Base-by-base conservation (phyloP, 1,139 yeast genomes). In the Debaryomycetaceae sp. region DNA sequence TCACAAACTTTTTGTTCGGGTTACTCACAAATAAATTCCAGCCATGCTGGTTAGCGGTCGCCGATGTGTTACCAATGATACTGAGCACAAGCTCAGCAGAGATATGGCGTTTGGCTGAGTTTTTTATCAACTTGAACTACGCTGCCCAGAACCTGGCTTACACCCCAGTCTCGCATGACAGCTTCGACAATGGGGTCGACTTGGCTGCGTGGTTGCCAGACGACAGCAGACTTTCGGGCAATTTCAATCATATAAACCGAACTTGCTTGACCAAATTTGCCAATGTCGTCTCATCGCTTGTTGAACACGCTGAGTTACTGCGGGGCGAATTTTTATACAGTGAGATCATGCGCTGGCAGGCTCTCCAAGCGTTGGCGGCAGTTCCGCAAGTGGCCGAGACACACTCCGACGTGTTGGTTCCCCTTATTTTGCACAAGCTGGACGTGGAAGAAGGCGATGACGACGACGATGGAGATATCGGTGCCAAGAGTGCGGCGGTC, bases 11-110 rank as follows among this genome's bases (percentile, higher is more conserved):
- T 49, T 40, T 82, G 32, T 76, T 86, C 51, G 97, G 96, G 17
- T 64, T 83, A 39, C 58, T 89, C 30, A 69, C 88, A 1, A 78
- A 79, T 28, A 74, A 75, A 39, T 88, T 91, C 46, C 83, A 86
- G 38, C 98, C 98, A 2, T 68, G 82, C 18, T 86, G 95, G 95
- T 72, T 75, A 14, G 84, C 83, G 4, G 81, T 83, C 3, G 61
- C 68, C 34, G 91, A 81, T 39, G 68, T 73, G 5, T 48, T 84
- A 7, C 75, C 80, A 1, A 27, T 36, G n/a, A 53, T 81, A 7
- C 55, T 63, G 9, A 61, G 56, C 9, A 66, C 65, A 31, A 61
- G 71, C 32, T 65, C 69, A 4, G 54, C 55, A 0, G 38, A 61
- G 5, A 64, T 84, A 1, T 89, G 96, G 95, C 49, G 63, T 0